phyloP scores from a whole-genome alignment of 495 filamentous ascomycete species.

The Cairneyella variabilis region DNA sequence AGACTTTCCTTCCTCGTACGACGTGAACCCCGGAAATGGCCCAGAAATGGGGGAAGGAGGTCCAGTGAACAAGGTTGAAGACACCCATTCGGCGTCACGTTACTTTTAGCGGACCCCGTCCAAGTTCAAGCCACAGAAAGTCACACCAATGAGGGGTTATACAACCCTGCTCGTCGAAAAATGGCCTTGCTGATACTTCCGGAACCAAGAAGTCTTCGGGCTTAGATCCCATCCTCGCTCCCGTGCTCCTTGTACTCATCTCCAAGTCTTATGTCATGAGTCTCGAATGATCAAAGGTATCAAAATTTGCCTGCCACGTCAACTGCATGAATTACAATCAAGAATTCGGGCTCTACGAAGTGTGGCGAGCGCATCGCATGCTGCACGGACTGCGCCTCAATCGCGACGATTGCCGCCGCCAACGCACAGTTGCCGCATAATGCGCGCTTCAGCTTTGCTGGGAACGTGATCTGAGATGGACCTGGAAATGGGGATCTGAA shows the following conservation, averaged over 20 bases:
- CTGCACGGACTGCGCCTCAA: constrained; percentile 23
- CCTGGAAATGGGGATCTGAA: constrained; percentile 4
- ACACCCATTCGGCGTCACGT: constrained; percentile 25
- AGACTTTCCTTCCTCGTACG: background rate
- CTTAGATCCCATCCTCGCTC: background rate
- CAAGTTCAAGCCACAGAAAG: background rate
- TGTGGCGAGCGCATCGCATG: constrained; percentile 18
- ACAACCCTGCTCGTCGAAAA: constrained; percentile 15
- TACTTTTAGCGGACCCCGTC: constrained; percentile 11
- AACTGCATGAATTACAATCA: constrained; percentile 11
- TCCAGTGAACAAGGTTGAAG: background rate
- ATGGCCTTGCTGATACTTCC: background rate
- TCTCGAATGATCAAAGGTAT: too few species aligned
- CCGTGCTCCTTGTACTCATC: background rate
- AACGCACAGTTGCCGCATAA: constrained; percentile 18
- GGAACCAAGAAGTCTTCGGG: background rate
- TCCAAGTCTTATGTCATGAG: background rate
- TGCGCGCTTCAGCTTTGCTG: constrained; percentile 25
- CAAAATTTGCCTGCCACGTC: constrained; percentile 23
- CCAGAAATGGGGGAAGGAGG: background rate
- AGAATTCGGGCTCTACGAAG: background rate
- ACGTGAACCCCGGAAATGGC: too few species aligned
- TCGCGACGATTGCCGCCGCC: constrained; percentile 5
- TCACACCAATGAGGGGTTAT: constrained; percentile 16
- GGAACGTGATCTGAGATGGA: constrained; percentile 5